Conservation (phyloP, 345 rosid genomes). For the Salix exigua region DNA sequence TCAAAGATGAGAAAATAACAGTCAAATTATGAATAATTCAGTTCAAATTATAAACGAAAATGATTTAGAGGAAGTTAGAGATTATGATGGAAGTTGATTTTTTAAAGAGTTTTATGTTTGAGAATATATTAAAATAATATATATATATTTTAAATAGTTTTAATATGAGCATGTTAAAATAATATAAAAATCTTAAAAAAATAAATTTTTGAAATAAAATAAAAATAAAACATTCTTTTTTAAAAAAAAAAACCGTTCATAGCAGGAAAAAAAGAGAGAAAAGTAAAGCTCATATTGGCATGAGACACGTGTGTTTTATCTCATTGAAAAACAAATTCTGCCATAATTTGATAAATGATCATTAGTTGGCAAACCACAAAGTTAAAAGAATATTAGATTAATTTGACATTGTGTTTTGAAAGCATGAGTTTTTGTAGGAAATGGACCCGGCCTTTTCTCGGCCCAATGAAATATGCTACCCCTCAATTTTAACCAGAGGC, state of each 20-base stretch:
- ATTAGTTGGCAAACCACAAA: neutral
- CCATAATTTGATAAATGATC: neutral
- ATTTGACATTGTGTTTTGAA: neutral
- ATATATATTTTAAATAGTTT: no score
- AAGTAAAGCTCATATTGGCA: neutral
- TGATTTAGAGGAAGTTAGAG: no score
- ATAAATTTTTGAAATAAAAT: no score
- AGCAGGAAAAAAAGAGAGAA: no score
- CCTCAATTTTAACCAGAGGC: neutral
- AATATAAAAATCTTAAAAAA: no score
- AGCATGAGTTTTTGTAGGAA: neutral
- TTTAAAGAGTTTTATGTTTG: no score
- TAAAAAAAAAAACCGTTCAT: no score
- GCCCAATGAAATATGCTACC: neutral
- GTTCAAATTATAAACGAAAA: no score
- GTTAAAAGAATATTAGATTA: neutral
- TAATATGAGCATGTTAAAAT: no score
- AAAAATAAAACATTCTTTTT: no score
- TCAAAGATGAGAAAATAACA: neutral
- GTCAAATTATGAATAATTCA: neutral
- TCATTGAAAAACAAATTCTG: neutral
- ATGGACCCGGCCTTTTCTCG: neutral
- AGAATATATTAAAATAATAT: no score
- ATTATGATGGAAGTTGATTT: no score
- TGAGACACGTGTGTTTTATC: neutral